Conservation (phyloP, 306 rosid species). For the Dryas alaskensis region DNA sequence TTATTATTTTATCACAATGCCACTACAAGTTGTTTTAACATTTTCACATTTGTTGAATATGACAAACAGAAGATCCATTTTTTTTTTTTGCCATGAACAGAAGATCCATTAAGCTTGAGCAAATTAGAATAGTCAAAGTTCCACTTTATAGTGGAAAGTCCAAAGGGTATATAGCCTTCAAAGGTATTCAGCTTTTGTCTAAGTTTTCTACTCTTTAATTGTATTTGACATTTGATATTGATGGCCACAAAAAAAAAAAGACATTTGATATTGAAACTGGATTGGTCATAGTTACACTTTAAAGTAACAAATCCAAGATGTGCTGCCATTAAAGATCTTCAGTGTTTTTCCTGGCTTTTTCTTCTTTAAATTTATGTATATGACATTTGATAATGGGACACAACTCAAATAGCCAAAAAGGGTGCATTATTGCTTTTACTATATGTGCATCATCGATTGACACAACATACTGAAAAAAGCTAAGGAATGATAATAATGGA, state of each 20-base stretch:
- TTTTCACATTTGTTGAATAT: not conserved
- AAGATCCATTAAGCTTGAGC: not conserved
- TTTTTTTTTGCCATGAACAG: too few species aligned
- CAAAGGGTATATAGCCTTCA: too few species aligned
- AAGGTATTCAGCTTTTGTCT: not conserved
- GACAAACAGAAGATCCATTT: not conserved
- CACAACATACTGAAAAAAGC: too few species aligned
- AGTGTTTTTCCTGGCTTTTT: not conserved
- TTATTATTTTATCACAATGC: too few species aligned
- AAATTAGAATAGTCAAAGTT: not conserved
- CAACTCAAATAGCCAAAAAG: too few species aligned
- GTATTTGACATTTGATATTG: not conserved
- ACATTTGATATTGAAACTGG: not conserved
- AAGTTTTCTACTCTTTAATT: not conserved
- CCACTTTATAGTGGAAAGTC: not conserved
- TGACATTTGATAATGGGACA: too few species aligned
- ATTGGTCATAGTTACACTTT: not conserved
- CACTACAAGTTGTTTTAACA: too few species aligned
- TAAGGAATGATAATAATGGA: too few species aligned
- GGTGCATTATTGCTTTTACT: not conserved
- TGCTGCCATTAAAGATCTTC: not conserved
- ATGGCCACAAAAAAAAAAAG: not conserved
- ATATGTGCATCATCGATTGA: too few species aligned
- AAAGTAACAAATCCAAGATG: not conserved
- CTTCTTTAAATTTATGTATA: too few species aligned